Base-by-base conservation (phyloP, 495 filamentous ascomycete genomes). In the Ascodesmis nigricans region DNA sequence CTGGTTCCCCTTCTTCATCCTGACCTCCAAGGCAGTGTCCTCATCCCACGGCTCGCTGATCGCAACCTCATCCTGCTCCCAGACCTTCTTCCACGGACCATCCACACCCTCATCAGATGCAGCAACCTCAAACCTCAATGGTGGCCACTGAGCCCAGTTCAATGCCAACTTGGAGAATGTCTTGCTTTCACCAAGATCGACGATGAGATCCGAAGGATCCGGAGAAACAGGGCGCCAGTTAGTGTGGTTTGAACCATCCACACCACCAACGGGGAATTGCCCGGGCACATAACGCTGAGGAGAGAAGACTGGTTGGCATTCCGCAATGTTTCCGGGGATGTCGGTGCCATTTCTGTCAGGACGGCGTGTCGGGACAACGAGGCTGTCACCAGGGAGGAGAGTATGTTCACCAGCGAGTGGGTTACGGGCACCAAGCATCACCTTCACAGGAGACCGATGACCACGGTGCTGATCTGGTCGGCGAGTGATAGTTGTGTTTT, bases 261-360 rank as follows among this genome's bases (percentile, higher is more conserved):
- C 65, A 0, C 69, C 73, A 0, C 65, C 61, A 21, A 75, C 57
- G 1, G 77, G 75, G 58, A 78, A 76, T 51, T 83, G 77, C 16
- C 77, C 77, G 0, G 68, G 60, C 17, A 62, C 55, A 50, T 66
- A 74, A 0, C 42, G 43, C 30, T 62, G 44, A 0, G 46, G 35
- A 0, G 69, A 70, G 18, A 44, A 42, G 8, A 65, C 63, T 1
- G 68, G 59, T 11, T 58, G 58, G 54, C 75, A 82, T 57, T 83
- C 77, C 0, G 68, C 58, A 15, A 78, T 60, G 44, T 83, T 79
- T 1, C 48, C 48, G 4, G 44, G 48, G 9, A 52, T 37, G 32
- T 51, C 40, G 0, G 48, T 40, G 1, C 40, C 35, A 21, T 41
- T 45, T 26, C 51, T 33, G 31, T 52, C 49, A 1, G 49, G 47